Base-by-base conservation (phyloP, 148 eudicot species). In the Camellia lanceoleosa region DNA sequence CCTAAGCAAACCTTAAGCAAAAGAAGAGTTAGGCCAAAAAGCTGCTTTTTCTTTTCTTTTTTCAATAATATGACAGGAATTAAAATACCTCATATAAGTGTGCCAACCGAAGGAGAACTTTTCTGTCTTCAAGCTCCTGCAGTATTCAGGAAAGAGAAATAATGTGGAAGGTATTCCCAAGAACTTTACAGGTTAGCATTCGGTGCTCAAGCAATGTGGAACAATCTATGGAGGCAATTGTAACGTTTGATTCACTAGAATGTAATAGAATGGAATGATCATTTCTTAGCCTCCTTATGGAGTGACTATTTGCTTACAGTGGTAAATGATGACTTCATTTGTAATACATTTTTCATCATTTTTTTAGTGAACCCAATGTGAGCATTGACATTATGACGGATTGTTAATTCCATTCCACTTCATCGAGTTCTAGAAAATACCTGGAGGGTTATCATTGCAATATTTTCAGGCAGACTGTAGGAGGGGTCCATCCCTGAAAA, bases 361-460 rank as follows among this genome's bases (percentile, higher is more conserved):
- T 30, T 30, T 30, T 30, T 30, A 30, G 38, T 30, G 38, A 30
- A 30, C 38, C 38, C 38, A 30, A 30, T 30, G 38, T 30, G 38
- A 30, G 38, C 38, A 30, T 30, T 30, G 38, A 30, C 38, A 30
- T 30, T 30, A 30, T 30, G 38, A 30, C 38, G 38, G 38, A 30
- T 30, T 1, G 38, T 30, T 30, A 30, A 30, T 30, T 30, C 38
- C 38, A 30, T 30, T 30, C 65, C 77, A 15, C 11, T 74, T 42
- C 23, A 23, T 30, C 1, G 51, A 6, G 18, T 43, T 12, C 11
- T 9, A 46, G 49, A n/a, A 63, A 47, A 61, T 86, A 92, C 99
- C 98, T 96, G 95, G 82, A 97, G 94, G 56, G 99, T 97, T 87
- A 97, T 84, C 80, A 97, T 81, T 43, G 95, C 98, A 76, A 97